Conservation (phyloP, 345 rosid genomes). For the Rhodamnia rubescens region DNA sequence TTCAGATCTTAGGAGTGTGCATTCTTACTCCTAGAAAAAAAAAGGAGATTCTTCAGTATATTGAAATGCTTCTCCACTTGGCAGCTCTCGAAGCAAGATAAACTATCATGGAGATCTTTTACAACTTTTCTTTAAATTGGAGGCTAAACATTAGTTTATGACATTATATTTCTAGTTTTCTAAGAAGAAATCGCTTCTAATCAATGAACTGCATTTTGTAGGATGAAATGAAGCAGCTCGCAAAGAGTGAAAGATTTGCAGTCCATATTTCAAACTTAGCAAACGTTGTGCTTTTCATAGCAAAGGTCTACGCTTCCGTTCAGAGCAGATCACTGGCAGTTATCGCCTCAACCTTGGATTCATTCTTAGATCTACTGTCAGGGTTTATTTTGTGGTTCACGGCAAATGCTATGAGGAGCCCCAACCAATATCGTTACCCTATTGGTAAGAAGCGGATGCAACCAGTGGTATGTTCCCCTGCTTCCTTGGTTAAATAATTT, state of each 20-base stretch:
- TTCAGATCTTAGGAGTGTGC: neutral
- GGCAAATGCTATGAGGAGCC: slow-evolving; percentile 61
- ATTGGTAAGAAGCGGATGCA: slow-evolving; percentile 88
- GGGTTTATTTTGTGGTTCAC: slow-evolving; percentile 89
- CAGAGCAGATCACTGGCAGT: slow-evolving; percentile 75
- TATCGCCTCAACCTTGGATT: slow-evolving; percentile 77
- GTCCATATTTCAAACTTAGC: slow-evolving; percentile 46
- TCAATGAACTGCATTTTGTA: neutral
- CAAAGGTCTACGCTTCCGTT: slow-evolving; percentile 64
- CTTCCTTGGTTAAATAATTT: neutral
- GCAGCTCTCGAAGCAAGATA: neutral
- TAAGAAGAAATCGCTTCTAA: neutral
- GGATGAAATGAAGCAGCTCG: slow-evolving; percentile 71
- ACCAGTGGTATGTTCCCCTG: slow-evolving; percentile 46
- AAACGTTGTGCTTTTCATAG: slow-evolving; percentile 53
- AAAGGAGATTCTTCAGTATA: neutral
- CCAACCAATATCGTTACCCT: slow-evolving; percentile 57
- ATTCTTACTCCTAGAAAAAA: no score
- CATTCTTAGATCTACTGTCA: slow-evolving; percentile 71
- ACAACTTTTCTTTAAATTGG: neutral
- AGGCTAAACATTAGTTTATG: neutral
- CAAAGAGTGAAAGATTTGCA: slow-evolving; percentile 54
- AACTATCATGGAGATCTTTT: neutral
- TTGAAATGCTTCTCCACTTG: neutral
- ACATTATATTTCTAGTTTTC: neutral